Evolutionary conservation across 352 stramenopile genomes (phyloP).

Genomic region (Globisporangium spiculum): DNA sequence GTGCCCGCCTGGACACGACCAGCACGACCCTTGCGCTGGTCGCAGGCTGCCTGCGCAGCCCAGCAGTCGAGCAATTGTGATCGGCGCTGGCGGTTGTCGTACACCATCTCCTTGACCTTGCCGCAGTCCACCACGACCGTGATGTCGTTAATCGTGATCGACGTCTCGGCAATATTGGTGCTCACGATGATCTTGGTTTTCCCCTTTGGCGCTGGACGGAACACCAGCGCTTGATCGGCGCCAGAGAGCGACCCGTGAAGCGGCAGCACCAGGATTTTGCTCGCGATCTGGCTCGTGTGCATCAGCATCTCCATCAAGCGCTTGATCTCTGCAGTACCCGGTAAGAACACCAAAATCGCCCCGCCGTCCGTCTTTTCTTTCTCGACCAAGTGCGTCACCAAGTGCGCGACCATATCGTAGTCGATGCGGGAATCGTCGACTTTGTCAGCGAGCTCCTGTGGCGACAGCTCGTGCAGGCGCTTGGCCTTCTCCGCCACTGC

Average conservation of each 20-base stretch:
- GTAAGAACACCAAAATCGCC: conserved; percentile 83
- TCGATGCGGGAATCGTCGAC: conserved; percentile 92
- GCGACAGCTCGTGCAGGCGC: conserved; percentile 28
- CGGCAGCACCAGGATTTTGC: conserved; percentile 60
- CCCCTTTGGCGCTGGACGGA: conserved; percentile 49
- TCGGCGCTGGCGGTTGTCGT: conserved; percentile 60
- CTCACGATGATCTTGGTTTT: conserved; percentile 87
- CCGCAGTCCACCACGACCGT: conserved; percentile 84
- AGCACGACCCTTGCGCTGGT: conserved; percentile 82
- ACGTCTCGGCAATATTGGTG: conserved; percentile 90
- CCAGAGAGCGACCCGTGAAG: conserved; percentile 77
- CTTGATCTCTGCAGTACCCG: conserved; percentile 83
- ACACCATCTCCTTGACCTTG: conserved; percentile 89
- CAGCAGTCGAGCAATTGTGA: conserved; percentile 83
- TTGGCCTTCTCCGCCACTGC: conserved; percentile 25
- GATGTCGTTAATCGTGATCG: conserved; percentile 88
- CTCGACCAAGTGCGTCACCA: conserved; percentile 78
- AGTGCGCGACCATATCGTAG: conserved; percentile 89
- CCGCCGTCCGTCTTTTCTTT: conserved; percentile 24
- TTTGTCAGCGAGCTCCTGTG: conserved; percentile 53
- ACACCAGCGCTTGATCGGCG: conserved; percentile 71
- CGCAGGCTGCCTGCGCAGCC: conserved; percentile 73
- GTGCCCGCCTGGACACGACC: conserved; percentile 76
- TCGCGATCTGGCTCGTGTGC: conserved; percentile 23
- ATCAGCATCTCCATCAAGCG: conserved; percentile 69